A percentile compares a stretch with the other conserved stretches of the same genome.
Evolutionary conservation across 2,329 filamentous ascomycete species (phyloP).

Genomic region (Penicillium sp.): DNA sequence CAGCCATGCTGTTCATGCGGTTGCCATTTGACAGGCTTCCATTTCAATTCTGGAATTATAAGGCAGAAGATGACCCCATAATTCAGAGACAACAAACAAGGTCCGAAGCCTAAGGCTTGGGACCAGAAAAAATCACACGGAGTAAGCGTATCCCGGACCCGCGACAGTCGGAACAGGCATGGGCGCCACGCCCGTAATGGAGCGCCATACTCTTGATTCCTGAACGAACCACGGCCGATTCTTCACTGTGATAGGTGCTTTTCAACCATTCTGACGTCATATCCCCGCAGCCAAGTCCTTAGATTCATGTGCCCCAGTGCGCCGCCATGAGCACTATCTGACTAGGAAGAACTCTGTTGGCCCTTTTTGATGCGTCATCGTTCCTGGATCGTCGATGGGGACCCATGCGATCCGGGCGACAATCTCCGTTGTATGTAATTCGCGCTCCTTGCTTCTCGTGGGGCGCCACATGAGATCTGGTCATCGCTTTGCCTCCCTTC

Average conservation of each 20-base stretch:
- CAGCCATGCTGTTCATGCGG: constrained; percentile 5
- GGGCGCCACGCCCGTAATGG: constrained; percentile 21
- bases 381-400: constrained; percentile 8
- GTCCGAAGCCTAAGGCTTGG: not conserved
- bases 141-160: constrained; percentile 13
- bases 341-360: not conserved
- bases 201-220: constrained; percentile 9
- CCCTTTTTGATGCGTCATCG: constrained; percentile 1
- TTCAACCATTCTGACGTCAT: constrained; percentile 22
- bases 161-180: constrained; percentile 15
- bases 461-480: constrained; percentile 20
- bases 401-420: constrained; percentile 17
- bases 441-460: constrained; percentile 28
- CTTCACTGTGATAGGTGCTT: not conserved
- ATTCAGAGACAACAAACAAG: not conserved
- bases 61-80: not conserved
- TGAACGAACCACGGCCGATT: constrained; percentile 8
- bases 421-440: constrained; percentile 6
- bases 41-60: constrained; percentile 13
- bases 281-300: not conserved
- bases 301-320: no score
- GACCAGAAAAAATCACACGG: not conserved
- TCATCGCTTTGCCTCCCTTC: constrained; percentile 5
- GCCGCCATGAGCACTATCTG: not conserved
- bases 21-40: constrained; percentile 11